phyloP scores from a whole-genome alignment of 257 asterid genomes.

The Nyctanthes arbortristis region DNA sequence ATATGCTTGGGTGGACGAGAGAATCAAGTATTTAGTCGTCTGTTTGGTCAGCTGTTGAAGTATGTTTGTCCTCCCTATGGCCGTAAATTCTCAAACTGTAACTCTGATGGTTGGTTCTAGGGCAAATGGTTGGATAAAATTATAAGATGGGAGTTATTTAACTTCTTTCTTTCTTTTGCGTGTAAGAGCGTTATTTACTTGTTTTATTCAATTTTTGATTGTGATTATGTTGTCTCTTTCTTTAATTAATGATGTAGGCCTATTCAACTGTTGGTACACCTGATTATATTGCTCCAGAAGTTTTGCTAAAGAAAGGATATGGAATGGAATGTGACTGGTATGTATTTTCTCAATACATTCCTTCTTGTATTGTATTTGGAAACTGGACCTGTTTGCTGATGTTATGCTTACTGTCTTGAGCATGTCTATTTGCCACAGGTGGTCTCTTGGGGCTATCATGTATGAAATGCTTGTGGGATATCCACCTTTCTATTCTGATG shows the following conservation, averaged over 20 bases:
- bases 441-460: slow-evolving; percentile 99
- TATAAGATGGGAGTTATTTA: slow-evolving; percentile 8
- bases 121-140: slow-evolving; percentile 7
- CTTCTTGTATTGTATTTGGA: slow-evolving; percentile 18
- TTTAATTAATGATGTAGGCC: slow-evolving; percentile 53
- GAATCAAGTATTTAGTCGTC: not conserved
- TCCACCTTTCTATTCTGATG: slow-evolving; percentile 98
- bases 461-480: slow-evolving; percentile 97
- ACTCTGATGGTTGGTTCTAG: slow-evolving; percentile 10
- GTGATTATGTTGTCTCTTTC: slow-evolving; percentile 19
- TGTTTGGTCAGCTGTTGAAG: not conserved
- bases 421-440: slow-evolving; percentile 47
- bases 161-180: not conserved
- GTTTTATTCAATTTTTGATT: slow-evolving; percentile 7
- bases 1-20: not conserved
- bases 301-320: slow-evolving; percentile 88
- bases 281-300: slow-evolving; percentile 98
- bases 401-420: slow-evolving; percentile 17
- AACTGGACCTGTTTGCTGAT: slow-evolving; percentile 15
- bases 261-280: slow-evolving; percentile 99
- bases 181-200: slow-evolving; percentile 14
- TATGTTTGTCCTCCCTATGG: not conserved
- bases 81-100: slow-evolving; percentile 14
- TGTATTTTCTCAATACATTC: slow-evolving; percentile 21
- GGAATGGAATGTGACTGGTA: slow-evolving; percentile 99